Percentiles rank a stretch among this genome's conserved stretches.
phyloP scores from a whole-genome alignment of 2,329 filamentous ascomycete species.

The Sclerotinia nivalis region DNA sequence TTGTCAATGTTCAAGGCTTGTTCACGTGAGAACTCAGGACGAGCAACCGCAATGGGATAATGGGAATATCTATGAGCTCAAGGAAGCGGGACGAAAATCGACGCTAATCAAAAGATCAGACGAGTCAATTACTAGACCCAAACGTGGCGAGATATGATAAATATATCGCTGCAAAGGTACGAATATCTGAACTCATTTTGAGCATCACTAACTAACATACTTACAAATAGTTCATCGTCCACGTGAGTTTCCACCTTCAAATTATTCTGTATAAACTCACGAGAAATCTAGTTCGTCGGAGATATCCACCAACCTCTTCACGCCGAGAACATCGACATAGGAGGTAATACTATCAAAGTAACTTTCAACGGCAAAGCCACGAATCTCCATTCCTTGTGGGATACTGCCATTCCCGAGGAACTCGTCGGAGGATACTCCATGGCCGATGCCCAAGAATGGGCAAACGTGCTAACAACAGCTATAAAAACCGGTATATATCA shows the following conservation, averaged over 20 bases:
- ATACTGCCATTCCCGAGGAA: constrained; percentile 67
- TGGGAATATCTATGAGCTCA: too few relatives aligned
- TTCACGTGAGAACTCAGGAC: neutral
- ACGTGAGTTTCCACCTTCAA: constrained; percentile 36
- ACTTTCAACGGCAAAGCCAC: constrained; percentile 56
- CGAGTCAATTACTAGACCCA: constrained; percentile 33
- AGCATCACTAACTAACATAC: constrained; percentile 9
- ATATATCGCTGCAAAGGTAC: constrained; percentile 58
- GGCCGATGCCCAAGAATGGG: constrained; percentile 55
- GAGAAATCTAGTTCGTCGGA: constrained; percentile 62
- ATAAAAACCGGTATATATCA: constrained; percentile 59
- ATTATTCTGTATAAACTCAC: constrained; percentile 1
- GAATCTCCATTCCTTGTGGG: constrained; percentile 75
- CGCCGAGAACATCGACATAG: constrained; percentile 61
- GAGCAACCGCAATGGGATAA: neutral
- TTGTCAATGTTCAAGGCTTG: neutral
- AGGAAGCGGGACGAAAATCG: neutral
- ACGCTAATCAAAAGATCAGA: constrained; percentile 45
- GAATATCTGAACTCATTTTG: neutral
- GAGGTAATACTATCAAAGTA: constrained; percentile 69
- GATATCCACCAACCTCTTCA: constrained; percentile 71
- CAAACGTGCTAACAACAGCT: constrained; percentile 53
- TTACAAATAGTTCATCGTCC: constrained; percentile 36
- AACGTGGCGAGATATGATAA: constrained; percentile 49
- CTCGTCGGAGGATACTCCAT: constrained; percentile 58